phyloP scores from a whole-genome alignment of 768 basidiomycete species.

The Mycena amicta region DNA sequence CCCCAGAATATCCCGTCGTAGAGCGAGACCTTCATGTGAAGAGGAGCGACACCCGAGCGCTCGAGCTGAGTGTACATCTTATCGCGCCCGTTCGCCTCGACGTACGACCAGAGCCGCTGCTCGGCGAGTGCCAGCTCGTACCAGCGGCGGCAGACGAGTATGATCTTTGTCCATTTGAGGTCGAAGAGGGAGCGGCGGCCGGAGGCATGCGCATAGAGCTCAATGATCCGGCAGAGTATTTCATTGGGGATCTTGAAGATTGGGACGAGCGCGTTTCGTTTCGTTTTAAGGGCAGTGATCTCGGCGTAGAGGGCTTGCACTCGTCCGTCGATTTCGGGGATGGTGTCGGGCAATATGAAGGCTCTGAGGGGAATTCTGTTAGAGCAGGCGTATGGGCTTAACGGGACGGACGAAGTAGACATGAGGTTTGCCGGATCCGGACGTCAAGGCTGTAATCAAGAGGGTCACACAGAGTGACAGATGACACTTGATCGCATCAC shows the following conservation, averaged over 20 bases:
- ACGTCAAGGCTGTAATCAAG: no score
- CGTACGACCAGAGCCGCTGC: neutral
- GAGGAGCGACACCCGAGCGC: neutral
- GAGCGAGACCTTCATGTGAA: no score
- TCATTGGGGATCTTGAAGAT: neutral
- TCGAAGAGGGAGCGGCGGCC: neutral
- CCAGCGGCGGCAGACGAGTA: neutral
- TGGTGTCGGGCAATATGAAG: neutral
- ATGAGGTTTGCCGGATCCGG: no score
- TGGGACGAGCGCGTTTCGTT: neutral
- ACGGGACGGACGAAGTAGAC: no score
- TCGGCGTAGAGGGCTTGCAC: neutral
- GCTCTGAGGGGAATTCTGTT: neutral
- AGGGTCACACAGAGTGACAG: no score
- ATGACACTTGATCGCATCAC: no score
- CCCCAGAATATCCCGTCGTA: no score
- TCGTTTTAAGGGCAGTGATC: neutral
- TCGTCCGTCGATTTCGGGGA: neutral
- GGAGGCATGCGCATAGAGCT: neutral
- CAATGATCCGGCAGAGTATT: neutral
- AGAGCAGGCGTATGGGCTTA: no score
- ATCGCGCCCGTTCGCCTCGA: neutral
- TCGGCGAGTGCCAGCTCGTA: neutral
- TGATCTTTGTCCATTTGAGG: neutral
- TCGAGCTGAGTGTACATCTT: neutral